Evolutionary conservation across 2,329 filamentous ascomycete species (phyloP), one percentile per base, ranked within the genome.

Genomic region (Verticillium nonalfalfae): DNA sequence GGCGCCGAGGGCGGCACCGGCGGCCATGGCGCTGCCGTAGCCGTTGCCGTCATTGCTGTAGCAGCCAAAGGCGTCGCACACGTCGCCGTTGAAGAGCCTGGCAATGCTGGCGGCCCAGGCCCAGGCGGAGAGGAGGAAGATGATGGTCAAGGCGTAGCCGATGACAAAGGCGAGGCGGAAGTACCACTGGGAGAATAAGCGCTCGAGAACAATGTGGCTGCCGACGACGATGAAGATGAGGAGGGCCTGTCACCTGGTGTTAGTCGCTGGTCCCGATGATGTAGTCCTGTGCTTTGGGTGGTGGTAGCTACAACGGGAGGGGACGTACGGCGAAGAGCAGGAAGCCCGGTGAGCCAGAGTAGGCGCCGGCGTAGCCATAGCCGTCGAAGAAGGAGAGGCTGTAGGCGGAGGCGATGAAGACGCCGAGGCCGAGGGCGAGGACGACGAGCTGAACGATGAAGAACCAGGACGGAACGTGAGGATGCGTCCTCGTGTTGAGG

Each of bases 81-180:
- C 58, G 55, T 57, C 35, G 31, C 56, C 45, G 52, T 72, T 65
- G 34, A 69, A 70, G 26, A 66, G 61, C 7, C 70, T 61, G 15
- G 75, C 73, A 66, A 70, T 69, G 18, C 72, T 73, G 10, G 75
- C 74, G 5, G 76, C 72, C 77, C 77, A 80, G 26, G 73, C 71
- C 76, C 76, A 79, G 7, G 68, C 74, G 0, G 71, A 66, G 9
- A 81, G 71, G 78, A 79, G 81, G 65, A 82, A 78, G 66, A 81
- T 72, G 61, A 72, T 62, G 59, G 63, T 67, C 55, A 80, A 66
- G 56, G 71, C 62, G 45, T 78, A 76, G 40, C 67, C 68, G 38
- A 74, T 63, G 52, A 79, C 61, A 59, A 76, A 71, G 59, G 63
- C 69, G 61, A 78, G 65, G 61, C 76, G 75, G 67, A 70, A 73